Percentiles rank a stretch among this genome's conserved stretches.
These are phyloP conservation scores for Aschersonia sp. DNA, from an alignment of 2,329 filamentous ascomycete species.

Conservation along the genomic window DNA sequence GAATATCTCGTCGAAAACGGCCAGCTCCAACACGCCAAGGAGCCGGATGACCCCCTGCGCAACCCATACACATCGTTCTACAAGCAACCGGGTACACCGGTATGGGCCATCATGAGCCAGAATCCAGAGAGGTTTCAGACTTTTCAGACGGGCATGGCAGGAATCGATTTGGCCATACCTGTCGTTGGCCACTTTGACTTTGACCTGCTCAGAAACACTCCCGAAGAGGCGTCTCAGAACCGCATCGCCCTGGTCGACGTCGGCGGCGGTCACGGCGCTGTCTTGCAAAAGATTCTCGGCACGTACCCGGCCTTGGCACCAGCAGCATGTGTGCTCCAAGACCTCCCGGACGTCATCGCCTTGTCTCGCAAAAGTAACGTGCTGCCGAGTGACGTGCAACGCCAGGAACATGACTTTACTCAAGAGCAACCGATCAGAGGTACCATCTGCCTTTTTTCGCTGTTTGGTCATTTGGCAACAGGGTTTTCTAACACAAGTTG, in stretches of 20 bases:
- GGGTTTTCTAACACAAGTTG: neutral
- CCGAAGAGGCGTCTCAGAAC: neutral
- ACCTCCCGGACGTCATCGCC: slow-evolving; percentile 12
- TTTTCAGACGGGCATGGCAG: slow-evolving; percentile 17
- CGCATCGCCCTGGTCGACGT: slow-evolving; percentile 16
- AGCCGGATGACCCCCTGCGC: slow-evolving; percentile 13
- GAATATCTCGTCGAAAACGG: slow-evolving; percentile 13
- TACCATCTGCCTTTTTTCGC: slow-evolving; percentile 1
- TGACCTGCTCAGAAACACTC: slow-evolving; percentile 8
- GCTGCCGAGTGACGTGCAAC: slow-evolving; percentile 9
- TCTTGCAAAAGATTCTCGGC: slow-evolving; percentile 15
- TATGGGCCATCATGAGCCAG: slow-evolving; percentile 18
- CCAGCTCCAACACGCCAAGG: slow-evolving; percentile 7
- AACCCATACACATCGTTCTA: slow-evolving; percentile 17
- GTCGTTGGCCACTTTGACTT: slow-evolving; percentile 18
- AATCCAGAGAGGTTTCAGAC: slow-evolving; percentile 12
- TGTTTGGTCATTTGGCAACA: no score
- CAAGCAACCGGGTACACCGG: slow-evolving; percentile 17
- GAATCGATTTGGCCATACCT: slow-evolving; percentile 17
- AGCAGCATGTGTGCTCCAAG: slow-evolving; percentile 12
- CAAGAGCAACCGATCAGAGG: slow-evolving; percentile 15
- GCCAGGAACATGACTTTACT: slow-evolving; percentile 15
- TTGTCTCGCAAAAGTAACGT: slow-evolving; percentile 8
- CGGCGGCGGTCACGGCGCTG: slow-evolving; percentile 14
- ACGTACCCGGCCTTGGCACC: slow-evolving; percentile 12